A percentile compares a stretch with the other conserved stretches of the same genome.
phyloP scores from a whole-genome alignment of 257 asterid genomes.

The Solanum rostratum region DNA sequence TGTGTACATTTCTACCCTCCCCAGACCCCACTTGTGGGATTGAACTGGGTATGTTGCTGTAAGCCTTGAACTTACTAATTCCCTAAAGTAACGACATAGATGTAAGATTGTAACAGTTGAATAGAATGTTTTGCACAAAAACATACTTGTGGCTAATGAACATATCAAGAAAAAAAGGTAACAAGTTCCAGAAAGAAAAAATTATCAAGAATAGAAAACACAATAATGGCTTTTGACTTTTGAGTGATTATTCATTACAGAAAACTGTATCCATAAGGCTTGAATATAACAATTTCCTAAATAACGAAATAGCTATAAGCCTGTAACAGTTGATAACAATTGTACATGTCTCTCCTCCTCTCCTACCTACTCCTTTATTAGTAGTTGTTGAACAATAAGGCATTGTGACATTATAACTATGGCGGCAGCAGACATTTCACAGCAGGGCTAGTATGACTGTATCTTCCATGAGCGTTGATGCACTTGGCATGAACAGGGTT shows the following conservation, averaged over 20 bases:
- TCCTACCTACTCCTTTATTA: background rate
- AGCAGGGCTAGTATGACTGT: conserved; percentile 32
- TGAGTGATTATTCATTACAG: background rate
- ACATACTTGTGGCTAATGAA: background rate
- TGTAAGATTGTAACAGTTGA: background rate
- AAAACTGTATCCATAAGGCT: background rate
- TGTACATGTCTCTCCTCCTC: background rate
- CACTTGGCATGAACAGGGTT: conserved; percentile 30
- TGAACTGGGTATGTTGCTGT: too few relatives aligned
- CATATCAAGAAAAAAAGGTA: background rate
- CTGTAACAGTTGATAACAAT: background rate
- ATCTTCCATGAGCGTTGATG: conserved; percentile 44
- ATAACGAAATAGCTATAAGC: background rate
- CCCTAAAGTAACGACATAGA: background rate
- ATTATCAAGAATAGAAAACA: background rate
- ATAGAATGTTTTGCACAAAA: background rate
- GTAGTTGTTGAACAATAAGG: background rate
- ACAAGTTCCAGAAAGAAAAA: background rate
- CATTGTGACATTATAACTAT: background rate
- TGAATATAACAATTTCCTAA: background rate
- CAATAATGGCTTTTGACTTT: background rate
- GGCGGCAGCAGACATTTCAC: conserved; percentile 27
- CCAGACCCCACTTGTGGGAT: too few relatives aligned
- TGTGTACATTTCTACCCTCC: too few relatives aligned
- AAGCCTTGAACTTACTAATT: background rate